Base-by-base conservation (phyloP, 2,329 filamentous ascomycete species). In the Stenocarpella maydis region DNA sequence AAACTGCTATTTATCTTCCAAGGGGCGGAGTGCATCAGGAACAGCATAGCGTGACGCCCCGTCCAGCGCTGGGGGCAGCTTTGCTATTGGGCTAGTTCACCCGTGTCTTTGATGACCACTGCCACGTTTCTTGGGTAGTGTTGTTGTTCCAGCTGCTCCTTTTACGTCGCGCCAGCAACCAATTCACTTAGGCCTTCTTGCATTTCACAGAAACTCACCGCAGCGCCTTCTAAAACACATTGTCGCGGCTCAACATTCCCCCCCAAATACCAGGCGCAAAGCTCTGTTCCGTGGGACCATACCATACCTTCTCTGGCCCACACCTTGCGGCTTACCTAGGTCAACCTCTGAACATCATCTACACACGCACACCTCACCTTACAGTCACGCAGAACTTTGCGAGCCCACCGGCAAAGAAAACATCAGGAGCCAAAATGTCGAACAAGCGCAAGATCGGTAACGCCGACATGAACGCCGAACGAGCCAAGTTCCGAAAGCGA, bases 371-470 rank as follows among this genome's bases (percentile, higher is more conserved):
- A 37, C 10, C 31, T 37, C 34, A 37, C 6, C 34, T 12, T 12
- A 34, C 34, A 37, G 7, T 12, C 9, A 12, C 9, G 5, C 43
- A 26, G 26, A 17, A 1, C 24, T 50, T 50, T 4, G 3, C 1
- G 0, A 19, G 31, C 19, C 26, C 1, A 52, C 24, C n/a, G 4
- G 0, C n/a, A 5, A 21, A 0, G 4, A 0, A 10, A 2, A 37
- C 0, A 15, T 14, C 14, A 19, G 15, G 2, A 19, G 14, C 0
- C 19, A 60, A 8, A 1, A 61, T 61, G 41, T 15, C 55, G 9
- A 24, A 21, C 4, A 60, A 43, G 37, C 15, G 54, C 1, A 7
- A 43, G 24, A 19, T 8, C 2, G 54, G 14, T 0, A 34, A 12
- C 8, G 3, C 37, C 9, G 37, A n/a, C 3, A 5, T 14, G 1